Conservation (phyloP, 495 filamentous ascomycete genomes). For the Penicillium soppii region DNA sequence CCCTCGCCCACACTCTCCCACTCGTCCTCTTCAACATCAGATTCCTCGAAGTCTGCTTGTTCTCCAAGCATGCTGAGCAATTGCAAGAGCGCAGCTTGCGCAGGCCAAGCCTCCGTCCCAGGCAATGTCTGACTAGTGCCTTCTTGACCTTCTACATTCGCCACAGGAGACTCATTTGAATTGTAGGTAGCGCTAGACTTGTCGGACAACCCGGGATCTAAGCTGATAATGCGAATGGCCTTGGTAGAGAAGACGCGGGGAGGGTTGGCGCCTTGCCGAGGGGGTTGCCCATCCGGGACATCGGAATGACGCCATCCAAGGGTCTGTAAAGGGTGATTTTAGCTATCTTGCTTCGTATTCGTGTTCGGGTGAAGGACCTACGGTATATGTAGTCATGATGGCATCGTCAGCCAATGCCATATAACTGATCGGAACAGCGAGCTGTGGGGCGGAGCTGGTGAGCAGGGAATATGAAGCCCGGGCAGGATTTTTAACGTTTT, state of each 20-base stretch:
- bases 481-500: conserved; percentile 20
- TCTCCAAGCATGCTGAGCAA: conserved; percentile 32
- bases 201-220: conserved; percentile 26
- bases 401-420: conserved; percentile 41
- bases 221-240: conserved; percentile 34
- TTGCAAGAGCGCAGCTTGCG: conserved; percentile 28
- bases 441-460: conserved; percentile 35
- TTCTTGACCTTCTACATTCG: conserved; percentile 4
- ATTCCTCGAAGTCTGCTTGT: conserved; percentile 21
- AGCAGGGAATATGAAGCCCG: conserved; percentile 37
- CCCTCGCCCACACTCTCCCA: conserved; percentile 18
- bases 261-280: conserved; percentile 16
- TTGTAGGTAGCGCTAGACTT: conserved; percentile 1
- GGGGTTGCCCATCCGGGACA: conserved; percentile 12
- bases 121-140: conserved; percentile 3
- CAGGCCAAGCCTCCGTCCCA: conserved; percentile 15
- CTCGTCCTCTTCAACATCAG: conserved; percentile 12
- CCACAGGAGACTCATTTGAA: background rate
- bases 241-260: conserved; percentile 39
- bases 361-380: conserved; percentile 10
- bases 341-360: background rate
- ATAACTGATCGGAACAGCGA: conserved; percentile 39
- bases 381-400: conserved; percentile 41
- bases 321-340: conserved; percentile 22
- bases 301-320: conserved; percentile 33